Evolutionary conservation across 768 basidiomycete species (phyloP), one percentile per base, ranked within the genome.

Genomic region (Clathrus columnatus): DNA sequence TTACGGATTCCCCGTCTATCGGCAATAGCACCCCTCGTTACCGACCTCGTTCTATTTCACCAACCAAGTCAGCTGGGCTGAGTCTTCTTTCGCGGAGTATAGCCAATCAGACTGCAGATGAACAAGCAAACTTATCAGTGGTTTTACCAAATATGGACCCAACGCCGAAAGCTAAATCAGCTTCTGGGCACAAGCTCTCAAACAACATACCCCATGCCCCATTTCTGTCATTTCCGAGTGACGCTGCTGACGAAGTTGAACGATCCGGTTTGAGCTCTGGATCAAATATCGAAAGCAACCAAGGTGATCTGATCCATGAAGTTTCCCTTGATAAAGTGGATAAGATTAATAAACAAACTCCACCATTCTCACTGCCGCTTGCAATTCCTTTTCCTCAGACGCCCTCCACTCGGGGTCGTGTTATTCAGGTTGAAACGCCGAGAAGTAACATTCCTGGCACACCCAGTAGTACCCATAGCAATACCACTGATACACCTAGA

Each of bases 371-470:
- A 2, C 57, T 63, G 26, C 68, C 71, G 48, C 71, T 70, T 32
- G 75, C 73, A 23, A 80, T 77, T 26, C 70, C 75, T 51, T 78
- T 79, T 75, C 80, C 24, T 72, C 70, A 55, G 66, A 73, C 21
- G 69, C 83, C 85, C 16, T 80, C 77, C 2, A 91, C 87, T 0
- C 86, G 87, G 18, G 73, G 75, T 41, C 83, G 36, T n/a, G n/a
- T n/a, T 4, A 36, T 36, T n/a, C 30, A 16, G 30, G 16, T 32
- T 16, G 30, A 16, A n/a, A 29, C 41, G 78, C 59, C 85, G 85
- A 65, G 73, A 74, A 51, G 84, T 82, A 14, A 48, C 73, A 28
- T 67, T 72, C 48, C n/a, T n/a, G n/a, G 80, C 81, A 1, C 60
- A 70, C 44, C 84, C 85, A 1, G 76, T 77, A 24, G 79, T 84